Percentiles rank a stretch among this genome's conserved stretches.
Evolutionary conservation across 2,329 filamentous ascomycete species (phyloP).

Genomic region (Clarireedia monteithiana): DNA sequence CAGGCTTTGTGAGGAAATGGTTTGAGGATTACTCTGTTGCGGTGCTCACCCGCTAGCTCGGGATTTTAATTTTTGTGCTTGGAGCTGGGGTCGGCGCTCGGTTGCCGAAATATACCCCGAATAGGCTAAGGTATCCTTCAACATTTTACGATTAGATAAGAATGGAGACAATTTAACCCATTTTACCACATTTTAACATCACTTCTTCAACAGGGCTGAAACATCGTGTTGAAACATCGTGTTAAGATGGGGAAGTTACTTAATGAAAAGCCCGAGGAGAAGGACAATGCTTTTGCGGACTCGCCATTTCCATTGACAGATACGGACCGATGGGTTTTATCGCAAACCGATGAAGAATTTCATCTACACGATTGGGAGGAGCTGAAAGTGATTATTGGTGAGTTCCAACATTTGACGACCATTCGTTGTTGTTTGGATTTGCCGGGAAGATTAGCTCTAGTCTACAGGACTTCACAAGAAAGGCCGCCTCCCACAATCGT

Average conservation of each 20-base stretch:
- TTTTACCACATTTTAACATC: background rate
- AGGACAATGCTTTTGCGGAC: slow-evolving; percentile 7
- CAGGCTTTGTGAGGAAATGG: background rate
- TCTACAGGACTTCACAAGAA: background rate
- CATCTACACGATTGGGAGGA: slow-evolving; percentile 65
- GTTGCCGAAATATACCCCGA: slow-evolving; percentile 4
- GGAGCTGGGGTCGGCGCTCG: background rate
- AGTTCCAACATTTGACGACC: slow-evolving; percentile 16
- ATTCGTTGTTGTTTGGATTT: background rate
- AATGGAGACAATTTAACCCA: background rate
- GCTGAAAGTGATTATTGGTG: slow-evolving; percentile 59
- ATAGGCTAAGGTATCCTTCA: slow-evolving; percentile 8
- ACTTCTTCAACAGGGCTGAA: slow-evolving; percentile 8
- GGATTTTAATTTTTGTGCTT: slow-evolving; percentile 2
- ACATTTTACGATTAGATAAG: background rate
- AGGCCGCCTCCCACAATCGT: background rate
- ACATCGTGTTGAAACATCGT: background rate
- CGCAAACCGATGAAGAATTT: slow-evolving; percentile 63
- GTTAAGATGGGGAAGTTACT: slow-evolving; percentile 6
- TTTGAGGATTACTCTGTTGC: too few species aligned
- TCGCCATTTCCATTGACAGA: slow-evolving; percentile 52
- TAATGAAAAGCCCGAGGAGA: background rate
- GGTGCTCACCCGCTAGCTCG: background rate
- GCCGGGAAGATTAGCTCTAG: background rate
- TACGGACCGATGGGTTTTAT: slow-evolving; percentile 49